Evolutionary conservation across 306 rosid species (phyloP), one percentile per base, ranked within the genome.

Genomic region (Vigna mungo): DNA sequence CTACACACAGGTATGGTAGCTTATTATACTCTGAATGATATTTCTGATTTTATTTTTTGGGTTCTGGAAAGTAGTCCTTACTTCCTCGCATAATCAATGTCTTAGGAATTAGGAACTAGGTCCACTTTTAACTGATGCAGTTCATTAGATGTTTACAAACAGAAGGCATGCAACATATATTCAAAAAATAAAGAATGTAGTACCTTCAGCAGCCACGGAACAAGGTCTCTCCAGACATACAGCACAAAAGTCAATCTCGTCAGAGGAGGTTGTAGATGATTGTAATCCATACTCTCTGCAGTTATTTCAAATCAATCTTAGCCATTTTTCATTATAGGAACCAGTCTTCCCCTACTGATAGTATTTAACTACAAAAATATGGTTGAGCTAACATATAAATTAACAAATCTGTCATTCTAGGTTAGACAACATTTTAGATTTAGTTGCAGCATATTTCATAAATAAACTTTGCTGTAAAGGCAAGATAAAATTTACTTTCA

Each of bases 181-280:
- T 71, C 34, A 71, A 39, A 76, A 79, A 58, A 63, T 18, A 17
- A 20, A 74, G 25, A 74, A 72, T 4, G 36, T 17, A 71, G 47
- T 82, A 94, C 99, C 99, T 88, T 89, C 96, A 7, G 96, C 99
- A 51, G 97, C 97, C 51, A 92, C 91, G 32, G 93, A 89, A 85
- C 99, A 92, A 58, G 90, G 83, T 88, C 91, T 92, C 89, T 92
- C 99, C 64, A 96, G 75, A 87, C 98, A 96, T 69, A 96, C 96
- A 15, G 97, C 97, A 71, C 99, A 96, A 18, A 76, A 80, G 71
- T 96, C 99, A 56, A 85, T 78, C 62, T 92, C 98, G 18, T 88
- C 89, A 4, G 89, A 69, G 27, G 92, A 74, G 54, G 86, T 55
- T 67, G 89, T 72, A 77, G 88, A 81, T 17, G 94, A 87, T 84